Evolutionary conservation across 2,329 filamentous ascomycete species (phyloP), one percentile per base, ranked within the genome.

Genomic region (Daldinia sp.): DNA sequence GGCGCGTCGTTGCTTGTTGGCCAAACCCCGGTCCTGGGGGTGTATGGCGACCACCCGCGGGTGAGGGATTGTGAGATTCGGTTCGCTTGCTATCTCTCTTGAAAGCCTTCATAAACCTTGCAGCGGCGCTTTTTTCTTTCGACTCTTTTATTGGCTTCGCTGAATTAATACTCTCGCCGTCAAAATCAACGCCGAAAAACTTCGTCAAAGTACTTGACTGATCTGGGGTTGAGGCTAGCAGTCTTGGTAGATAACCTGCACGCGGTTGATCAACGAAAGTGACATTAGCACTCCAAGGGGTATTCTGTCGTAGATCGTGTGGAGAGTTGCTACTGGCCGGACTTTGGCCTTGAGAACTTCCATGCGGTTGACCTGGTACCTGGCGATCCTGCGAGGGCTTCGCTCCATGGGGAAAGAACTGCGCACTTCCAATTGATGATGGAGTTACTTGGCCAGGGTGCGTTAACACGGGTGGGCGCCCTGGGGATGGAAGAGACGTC

Each of bases 111-210:
- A 75, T 59, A 10, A 76, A 59, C 56, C 72, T 75, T 3, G 70
- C 71, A 7, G 70, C 71, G 0, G 69, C 70, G n/a, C 67, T 73
- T 63, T 75, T 73, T 39, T 74, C 71, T 30, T 73, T 74, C 5
- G 45, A 34, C 39, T 73, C 71, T 25, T 71, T 73, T 2, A 43
- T 35, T 2, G 66, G 60, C 37, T 68, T 68, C 11, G 66, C 50
- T 17, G 63, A 64, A 6, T 34, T 43, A 7, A 69, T 43, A 6
- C 61, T 61, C 35, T 67, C 70, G 13, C 63, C 66, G 17, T 66
- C 67, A 25, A 63, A 58, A 21, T 71, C 69, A 17, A 66, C 63
- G 0, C 70, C 71, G 19, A 73, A 75, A 27, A 75, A 72, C 56
- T 72, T 75, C 3, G 62, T 61, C 17, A 76, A 58, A 7, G 70